A percentile compares a stretch with the other conserved stretches of the same genome.
Evolutionary conservation across 345 rosid species (phyloP).

Genomic region (Ceriops zippeliana): DNA sequence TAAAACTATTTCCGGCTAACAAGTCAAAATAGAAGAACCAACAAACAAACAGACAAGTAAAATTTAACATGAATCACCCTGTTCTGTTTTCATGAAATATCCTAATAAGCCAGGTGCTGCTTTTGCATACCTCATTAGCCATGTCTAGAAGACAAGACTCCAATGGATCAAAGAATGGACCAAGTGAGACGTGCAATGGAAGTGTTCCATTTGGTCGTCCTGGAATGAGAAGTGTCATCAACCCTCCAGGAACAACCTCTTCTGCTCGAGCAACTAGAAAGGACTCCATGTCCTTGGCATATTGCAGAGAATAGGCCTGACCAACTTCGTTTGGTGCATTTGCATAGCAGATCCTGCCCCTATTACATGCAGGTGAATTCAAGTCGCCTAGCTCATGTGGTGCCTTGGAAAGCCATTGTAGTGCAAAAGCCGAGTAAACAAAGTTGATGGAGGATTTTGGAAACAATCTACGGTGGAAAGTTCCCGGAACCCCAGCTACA

Average conservation of each 20-base stretch:
- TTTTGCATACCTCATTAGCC: slow-evolving; percentile 15
- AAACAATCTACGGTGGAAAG: slow-evolving; percentile 12
- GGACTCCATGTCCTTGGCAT: slow-evolving; percentile 29
- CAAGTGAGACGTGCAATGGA: slow-evolving; percentile 6
- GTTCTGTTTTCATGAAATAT: too few species aligned
- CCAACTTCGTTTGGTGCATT: slow-evolving; percentile 28
- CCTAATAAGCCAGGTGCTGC: not conserved
- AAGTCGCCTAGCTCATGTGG: slow-evolving; percentile 5
- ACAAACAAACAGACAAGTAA: too few species aligned
- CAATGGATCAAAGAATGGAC: not conserved
- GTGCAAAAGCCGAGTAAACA: not conserved
- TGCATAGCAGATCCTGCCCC: slow-evolving; percentile 36
- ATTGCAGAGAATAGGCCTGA: slow-evolving; percentile 34
- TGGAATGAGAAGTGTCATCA: slow-evolving; percentile 16
- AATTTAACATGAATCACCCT: too few species aligned
- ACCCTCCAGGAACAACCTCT: slow-evolving; percentile 35
- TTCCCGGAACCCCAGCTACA: slow-evolving; percentile 6
- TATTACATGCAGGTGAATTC: slow-evolving; percentile 38
- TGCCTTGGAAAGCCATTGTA: slow-evolving; percentile 9
- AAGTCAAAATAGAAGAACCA: too few species aligned
- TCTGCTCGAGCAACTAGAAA: slow-evolving; percentile 39
- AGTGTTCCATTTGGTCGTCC: slow-evolving; percentile 12
- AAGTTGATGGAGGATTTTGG: slow-evolving; percentile 6
- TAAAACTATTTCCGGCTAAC: too few species aligned
- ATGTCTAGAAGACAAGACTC: slow-evolving; percentile 19